These are phyloP conservation scores for Talaromyces funiculosus DNA, from an alignment of 2,329 filamentous ascomycete species.

Conservation along the genomic window DNA sequence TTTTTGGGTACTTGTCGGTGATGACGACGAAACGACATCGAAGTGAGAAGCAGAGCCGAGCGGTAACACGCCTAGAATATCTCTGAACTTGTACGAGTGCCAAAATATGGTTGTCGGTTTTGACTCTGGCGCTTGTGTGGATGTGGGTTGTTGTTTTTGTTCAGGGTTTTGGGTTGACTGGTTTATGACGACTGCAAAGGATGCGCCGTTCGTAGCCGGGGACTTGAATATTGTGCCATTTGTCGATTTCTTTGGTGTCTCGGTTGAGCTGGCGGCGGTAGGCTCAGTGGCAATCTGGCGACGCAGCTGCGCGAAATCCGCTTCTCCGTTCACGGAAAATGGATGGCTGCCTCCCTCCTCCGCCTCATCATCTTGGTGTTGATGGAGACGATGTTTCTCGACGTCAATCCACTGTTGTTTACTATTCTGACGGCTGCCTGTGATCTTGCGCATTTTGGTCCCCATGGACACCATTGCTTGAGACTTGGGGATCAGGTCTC, in stretches of 20 bases:
- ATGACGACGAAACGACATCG: constrained; percentile 4
- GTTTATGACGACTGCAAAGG: constrained; percentile 27
- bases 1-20: constrained; percentile 27
- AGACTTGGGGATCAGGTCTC: constrained; percentile 45
- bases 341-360: constrained; percentile 32
- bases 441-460: constrained; percentile 46
- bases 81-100: constrained; percentile 88
- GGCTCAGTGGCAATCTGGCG: constrained; percentile 17
- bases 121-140: neutral
- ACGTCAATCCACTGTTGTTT: constrained; percentile 29
- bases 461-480: constrained; percentile 42
- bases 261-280: neutral
- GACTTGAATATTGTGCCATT: neutral
- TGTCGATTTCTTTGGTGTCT: neutral
- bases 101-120: constrained; percentile 42
- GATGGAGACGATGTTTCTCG: constrained; percentile 23
- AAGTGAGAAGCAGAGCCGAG: constrained; percentile 34
- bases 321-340: constrained; percentile 20
- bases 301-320: constrained; percentile 27
- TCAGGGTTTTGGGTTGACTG: neutral
- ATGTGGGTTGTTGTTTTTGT: neutral
- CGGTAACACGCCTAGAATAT: constrained; percentile 72
- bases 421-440: constrained; percentile 33
- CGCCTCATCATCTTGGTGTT: constrained; percentile 20
- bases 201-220: constrained; percentile 13